Conservation (phyloP, 257 asterid species). For the Mentha longifolia region DNA sequence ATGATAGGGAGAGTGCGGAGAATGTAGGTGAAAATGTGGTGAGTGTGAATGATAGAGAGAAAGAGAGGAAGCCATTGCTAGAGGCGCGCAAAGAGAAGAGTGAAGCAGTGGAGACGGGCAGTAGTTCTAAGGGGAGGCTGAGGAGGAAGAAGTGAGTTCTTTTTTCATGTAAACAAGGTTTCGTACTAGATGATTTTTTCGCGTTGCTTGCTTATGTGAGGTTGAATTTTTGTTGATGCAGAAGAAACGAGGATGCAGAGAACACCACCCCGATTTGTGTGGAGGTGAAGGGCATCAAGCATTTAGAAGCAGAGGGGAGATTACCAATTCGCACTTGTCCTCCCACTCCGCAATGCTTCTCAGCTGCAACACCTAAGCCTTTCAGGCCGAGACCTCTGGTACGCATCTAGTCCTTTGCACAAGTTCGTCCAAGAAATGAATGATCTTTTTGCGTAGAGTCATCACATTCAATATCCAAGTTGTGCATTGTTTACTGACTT, state of each 20-base stretch:
- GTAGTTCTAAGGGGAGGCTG: constrained; percentile 56
- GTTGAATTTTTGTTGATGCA: constrained; percentile 40
- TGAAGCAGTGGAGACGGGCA: constrained; percentile 45
- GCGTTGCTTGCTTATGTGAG: neutral
- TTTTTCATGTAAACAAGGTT: neutral
- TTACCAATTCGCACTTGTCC: constrained; percentile 77
- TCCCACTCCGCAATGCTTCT: constrained; percentile 97
- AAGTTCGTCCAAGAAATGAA: too few relatives aligned
- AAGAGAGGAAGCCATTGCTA: constrained; percentile 77
- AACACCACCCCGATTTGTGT: constrained; percentile 73
- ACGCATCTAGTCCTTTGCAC: constrained; percentile 35
- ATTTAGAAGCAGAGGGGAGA: constrained; percentile 41
- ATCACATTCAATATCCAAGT: too few relatives aligned
- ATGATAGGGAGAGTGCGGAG: constrained; percentile 42
- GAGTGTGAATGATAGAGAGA: constrained; percentile 46
- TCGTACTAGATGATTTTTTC: neutral
- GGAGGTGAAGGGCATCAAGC: constrained; percentile 57
- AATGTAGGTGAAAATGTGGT: constrained; percentile 20
- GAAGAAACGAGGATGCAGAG: constrained; percentile 74
- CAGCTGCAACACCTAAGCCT: constrained; percentile 60
- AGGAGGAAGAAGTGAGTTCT: constrained; percentile 62
- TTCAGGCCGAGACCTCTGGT: constrained; percentile 60
- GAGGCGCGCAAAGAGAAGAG: constrained; percentile 50
- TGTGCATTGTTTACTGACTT: constrained; percentile 22
- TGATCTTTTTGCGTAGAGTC: too few relatives aligned